A percentile compares a stretch with the other conserved stretches of the same genome.
Evolutionary conservation across 345 rosid genomes (phyloP).

Genomic region (Arabidopsis thaliana): TAIR10.1 NC_003075.7:13413501-13414000

Average conservation of each 20-base stretch:
- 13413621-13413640: not conserved
- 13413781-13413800: not conserved
- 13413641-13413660: not conserved
- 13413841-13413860: not conserved
- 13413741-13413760: not conserved
- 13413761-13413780: not conserved
- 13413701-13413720: not conserved
- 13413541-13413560: not conserved
- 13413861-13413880: not conserved
- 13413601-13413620: not conserved
- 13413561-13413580: not conserved
- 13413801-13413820: not conserved
- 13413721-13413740: not conserved
- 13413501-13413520: not conserved
- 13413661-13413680: not conserved
- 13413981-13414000: conserved; percentile 3
- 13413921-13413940: not conserved
- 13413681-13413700: not conserved
- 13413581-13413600: not conserved
- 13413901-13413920: not conserved
- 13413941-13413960: not conserved
- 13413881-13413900: not conserved
- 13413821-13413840: not conserved
- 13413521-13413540: not conserved
- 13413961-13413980: conserved; percentile 15